Base-by-base conservation (phyloP, 2,329 filamentous ascomycete species). In the Phialophora chinensis region DNA sequence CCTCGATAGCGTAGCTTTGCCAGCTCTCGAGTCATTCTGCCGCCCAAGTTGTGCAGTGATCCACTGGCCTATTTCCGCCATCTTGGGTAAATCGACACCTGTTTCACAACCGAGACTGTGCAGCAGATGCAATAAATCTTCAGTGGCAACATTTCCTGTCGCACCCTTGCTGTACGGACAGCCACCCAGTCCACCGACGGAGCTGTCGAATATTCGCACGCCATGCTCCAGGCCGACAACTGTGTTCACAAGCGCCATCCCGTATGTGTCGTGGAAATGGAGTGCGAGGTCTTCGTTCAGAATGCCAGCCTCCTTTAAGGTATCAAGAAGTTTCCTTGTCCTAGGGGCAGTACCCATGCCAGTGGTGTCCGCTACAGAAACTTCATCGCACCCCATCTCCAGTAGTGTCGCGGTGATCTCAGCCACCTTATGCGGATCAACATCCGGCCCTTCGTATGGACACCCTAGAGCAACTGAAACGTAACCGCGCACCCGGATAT, bases 251-350 rank as follows among this genome's bases (percentile, higher is more conserved):
- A 90, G 75, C 2, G 87, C 87, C 73, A 88, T 86, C 1, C 87
- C 87, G 71, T 88, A 89, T 0, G 87, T 89, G 71, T 90, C 87
- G 71, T 90, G 87, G 73, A 89, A 89, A 74, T 90, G 87, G 65
- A 89, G 77, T 1, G 87, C 87, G 10, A 90, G 72, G 68, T 89
- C 87, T 44, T 82, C 83, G 61, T 81, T 84, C 60, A 85, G 82
- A 59, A 90, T 84, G 0, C 87, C 87, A 1, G 87, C 87, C 20
- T 86, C 84, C 33, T 81, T 82, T 60, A 90, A 75, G 2, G 86
- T 84, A 67, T 85, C 81, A 55, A 90, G 77, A 2, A 90, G 79
- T 69, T 85, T 83, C 65, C 81, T 76, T 0, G 87, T 89, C 60
- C 84, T 82, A 0, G 86, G 86, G 10, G 86, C 86, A 0, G 87